These are phyloP conservation scores for Scutellaria minor DNA, from an alignment of 257 asterid species.

Conservation along the genomic window DNA sequence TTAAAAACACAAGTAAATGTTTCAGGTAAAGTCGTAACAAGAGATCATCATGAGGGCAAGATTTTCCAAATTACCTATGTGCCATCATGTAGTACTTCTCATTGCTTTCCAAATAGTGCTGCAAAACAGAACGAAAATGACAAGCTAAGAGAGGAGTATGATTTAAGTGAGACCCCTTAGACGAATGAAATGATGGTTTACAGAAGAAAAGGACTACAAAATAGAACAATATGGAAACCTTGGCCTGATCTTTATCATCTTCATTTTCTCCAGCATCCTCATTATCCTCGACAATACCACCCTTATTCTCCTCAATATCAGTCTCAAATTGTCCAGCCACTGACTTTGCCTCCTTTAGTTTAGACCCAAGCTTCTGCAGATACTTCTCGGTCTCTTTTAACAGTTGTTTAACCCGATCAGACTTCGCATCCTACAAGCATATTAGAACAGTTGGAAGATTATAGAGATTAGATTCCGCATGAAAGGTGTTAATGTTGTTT, in stretches of 20 bases:
- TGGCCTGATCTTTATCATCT: conserved; percentile 96
- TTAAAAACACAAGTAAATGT: conserved; percentile 6
- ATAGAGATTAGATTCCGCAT: conserved; percentile 25
- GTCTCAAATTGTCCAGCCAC: conserved; percentile 70
- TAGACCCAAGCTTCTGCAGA: conserved; percentile 92
- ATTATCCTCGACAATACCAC: conserved; percentile 60
- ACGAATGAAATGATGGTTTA: conserved; percentile 29
- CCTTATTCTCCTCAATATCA: conserved; percentile 69
- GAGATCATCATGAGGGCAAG: conserved; percentile 28
- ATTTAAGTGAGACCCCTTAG: not conserved
- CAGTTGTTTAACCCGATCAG: conserved; percentile 90
- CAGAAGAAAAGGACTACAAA: conserved; percentile 17
- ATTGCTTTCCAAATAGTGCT: conserved; percentile 99
- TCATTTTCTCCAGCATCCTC: conserved; percentile 69
- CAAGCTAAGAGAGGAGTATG: conserved; percentile 30
- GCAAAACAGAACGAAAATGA: conserved; percentile 48
- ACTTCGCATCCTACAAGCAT: conserved; percentile 85
- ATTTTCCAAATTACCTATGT: conserved; percentile 73
- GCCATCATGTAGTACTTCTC: conserved; percentile 99
- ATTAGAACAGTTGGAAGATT: conserved; percentile 34
- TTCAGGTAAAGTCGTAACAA: conserved; percentile 14
- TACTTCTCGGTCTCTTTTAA: conserved; percentile 97
- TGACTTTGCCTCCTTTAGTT: conserved; percentile 85
- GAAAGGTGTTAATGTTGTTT: conserved; percentile 16
- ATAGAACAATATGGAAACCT: conserved; percentile 53